Percentiles rank a stretch among this genome's conserved stretches.
Evolutionary conservation across 2,329 filamentous ascomycete species (phyloP).

Genomic region (Diaporthe aspalathi): DNA sequence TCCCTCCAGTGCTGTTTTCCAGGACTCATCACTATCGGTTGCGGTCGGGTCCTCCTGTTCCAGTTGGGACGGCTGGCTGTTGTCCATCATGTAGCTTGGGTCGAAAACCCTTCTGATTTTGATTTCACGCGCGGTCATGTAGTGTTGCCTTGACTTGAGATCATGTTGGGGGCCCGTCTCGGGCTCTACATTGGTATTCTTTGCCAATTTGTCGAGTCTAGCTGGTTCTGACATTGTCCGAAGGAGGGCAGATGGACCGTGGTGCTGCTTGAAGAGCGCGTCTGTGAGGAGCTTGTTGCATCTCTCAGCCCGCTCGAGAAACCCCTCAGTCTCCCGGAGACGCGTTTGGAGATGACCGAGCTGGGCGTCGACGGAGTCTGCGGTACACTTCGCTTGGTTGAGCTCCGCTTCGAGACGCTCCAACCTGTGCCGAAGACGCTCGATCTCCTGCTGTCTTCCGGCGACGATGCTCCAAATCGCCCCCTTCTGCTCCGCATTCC

Average conservation of each 20-base stretch:
- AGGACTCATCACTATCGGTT: too few relatives aligned
- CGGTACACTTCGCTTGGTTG: not conserved
- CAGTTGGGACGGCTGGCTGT: too few relatives aligned
- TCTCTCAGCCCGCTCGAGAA: not conserved
- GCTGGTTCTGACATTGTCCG: not conserved
- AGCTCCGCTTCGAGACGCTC: not conserved
- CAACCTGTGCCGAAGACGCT: not conserved
- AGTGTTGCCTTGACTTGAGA: not conserved
- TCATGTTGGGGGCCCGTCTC: not conserved
- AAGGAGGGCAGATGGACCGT: not conserved
- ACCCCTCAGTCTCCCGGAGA: not conserved
- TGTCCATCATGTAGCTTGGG: too few relatives aligned
- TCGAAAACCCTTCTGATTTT: too few relatives aligned
- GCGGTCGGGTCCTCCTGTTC: too few relatives aligned
- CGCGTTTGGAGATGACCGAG: not conserved
- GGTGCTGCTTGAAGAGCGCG: not conserved
- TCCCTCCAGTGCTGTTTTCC: too few relatives aligned
- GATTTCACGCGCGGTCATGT: too few relatives aligned
- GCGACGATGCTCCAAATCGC: not conserved
- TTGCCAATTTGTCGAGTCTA: not conserved
- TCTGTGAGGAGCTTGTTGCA: not conserved
- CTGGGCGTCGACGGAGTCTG: not conserved
- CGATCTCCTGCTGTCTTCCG: not conserved
- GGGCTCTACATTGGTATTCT: not conserved
- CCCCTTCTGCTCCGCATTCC: too few relatives aligned